phyloP scores from a whole-genome alignment of 345 rosid genomes.

The Ceriops decandra region DNA sequence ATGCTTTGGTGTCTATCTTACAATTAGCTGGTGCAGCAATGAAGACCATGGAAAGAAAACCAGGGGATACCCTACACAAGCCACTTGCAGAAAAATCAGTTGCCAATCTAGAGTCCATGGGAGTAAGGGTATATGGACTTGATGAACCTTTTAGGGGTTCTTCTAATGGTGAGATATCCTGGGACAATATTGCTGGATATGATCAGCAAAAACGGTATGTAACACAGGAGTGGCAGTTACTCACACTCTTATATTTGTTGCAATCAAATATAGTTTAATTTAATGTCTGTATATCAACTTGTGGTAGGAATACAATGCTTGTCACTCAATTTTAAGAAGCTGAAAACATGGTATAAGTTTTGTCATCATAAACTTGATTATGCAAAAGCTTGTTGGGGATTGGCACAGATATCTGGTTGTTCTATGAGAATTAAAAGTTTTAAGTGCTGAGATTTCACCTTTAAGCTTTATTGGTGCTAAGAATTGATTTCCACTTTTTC shows the following conservation, averaged over 20 bases:
- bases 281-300: not conserved
- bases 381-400: too few relatives aligned
- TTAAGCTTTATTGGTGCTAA: too few relatives aligned
- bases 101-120: conserved; percentile 67
- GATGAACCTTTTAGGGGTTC: conserved; percentile 40
- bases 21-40: conserved; percentile 54
- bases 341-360: not conserved
- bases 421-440: too few relatives aligned
- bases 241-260: not conserved
- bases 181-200: conserved; percentile 94
- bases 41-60: conserved; percentile 34
- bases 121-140: conserved; percentile 78
- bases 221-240: not conserved
- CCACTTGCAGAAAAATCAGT: conserved; percentile 50
- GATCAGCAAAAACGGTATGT: conserved; percentile 71
- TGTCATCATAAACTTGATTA: not conserved
- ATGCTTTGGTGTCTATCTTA: conserved; percentile 80
- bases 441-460: too few relatives aligned
- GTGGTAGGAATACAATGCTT: not conserved
- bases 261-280: conserved; percentile 3
- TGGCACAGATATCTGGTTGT: too few relatives aligned
- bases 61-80: conserved; percentile 36
- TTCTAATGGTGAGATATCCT: conserved; percentile 51
- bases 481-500: too few relatives aligned
- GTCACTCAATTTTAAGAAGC: not conserved